phyloP scores from a whole-genome alignment of 2,329 filamentous ascomycete species.

The Escovopsis sp. region DNA sequence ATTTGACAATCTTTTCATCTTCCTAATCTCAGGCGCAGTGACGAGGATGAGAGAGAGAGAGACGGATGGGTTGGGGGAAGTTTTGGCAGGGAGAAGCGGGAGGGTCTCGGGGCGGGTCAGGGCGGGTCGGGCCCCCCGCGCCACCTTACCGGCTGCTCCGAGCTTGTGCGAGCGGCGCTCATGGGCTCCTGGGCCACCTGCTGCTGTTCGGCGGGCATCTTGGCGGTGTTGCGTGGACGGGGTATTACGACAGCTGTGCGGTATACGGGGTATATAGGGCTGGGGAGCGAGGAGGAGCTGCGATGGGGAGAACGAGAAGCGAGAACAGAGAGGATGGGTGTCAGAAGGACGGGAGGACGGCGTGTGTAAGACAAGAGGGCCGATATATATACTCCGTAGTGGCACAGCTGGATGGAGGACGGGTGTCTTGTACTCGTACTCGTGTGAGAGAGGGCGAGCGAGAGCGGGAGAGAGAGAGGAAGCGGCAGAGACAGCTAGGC shows the following conservation, averaged over 20 bases:
- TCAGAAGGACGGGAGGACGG: background rate
- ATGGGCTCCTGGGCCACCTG: slow-evolving; percentile 21
- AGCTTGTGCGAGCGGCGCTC: slow-evolving; percentile 14
- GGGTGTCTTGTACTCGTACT: too few relatives aligned
- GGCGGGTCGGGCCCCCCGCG: background rate
- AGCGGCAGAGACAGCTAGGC: too few relatives aligned
- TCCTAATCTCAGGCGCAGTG: too few relatives aligned
- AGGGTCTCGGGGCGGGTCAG: slow-evolving; percentile 2
- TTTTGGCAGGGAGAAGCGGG: slow-evolving; percentile 1
- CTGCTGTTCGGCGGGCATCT: slow-evolving; percentile 7
- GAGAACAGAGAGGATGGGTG: background rate
- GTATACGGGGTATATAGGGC: background rate
- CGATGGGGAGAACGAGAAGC: background rate
- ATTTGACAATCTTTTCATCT: too few relatives aligned
- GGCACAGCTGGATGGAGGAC: too few relatives aligned
- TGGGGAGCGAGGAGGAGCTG: too few relatives aligned
- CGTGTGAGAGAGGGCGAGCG: too few relatives aligned
- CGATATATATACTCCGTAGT: too few relatives aligned
- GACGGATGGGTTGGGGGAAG: background rate
- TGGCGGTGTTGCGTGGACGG: background rate
- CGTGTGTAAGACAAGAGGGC: too few relatives aligned
- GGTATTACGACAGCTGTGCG: background rate
- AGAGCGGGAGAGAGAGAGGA: too few relatives aligned
- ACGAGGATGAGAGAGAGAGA: too few relatives aligned
- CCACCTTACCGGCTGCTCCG: slow-evolving; percentile 21